Base-by-base conservation (phyloP, 345 rosid genomes). In the Clausena lansium region DNA sequence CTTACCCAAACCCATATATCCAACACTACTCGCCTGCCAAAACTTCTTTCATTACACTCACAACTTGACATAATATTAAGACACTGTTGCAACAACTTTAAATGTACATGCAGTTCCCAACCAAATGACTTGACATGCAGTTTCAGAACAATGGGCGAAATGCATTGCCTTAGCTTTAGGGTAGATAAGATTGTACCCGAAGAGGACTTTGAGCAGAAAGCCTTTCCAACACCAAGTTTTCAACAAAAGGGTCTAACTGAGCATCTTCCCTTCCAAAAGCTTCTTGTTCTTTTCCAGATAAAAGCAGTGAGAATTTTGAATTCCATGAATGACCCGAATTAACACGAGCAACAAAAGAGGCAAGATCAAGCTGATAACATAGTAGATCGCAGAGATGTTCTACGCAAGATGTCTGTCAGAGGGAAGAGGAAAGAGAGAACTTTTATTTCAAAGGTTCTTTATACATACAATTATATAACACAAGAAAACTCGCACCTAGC, bases 121-220 rank as follows among this genome's bases (percentile, higher is more conserved):
- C 47, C 13, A 75, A 82, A n/a, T 57, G 27, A 75, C 30, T 50
- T 35, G 54, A 63, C 27, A 38, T 38, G 59, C 67, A 70, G 38
- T 30, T 75, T 38, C 67, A 32, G 61, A 30, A 57, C 41, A 52
- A 19, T 58, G 4, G 10, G 7, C 36, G 19, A 24, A 54, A 38
- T 54, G 38, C 66, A 17, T 13, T 32, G 50, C 63, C 45, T 41
- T 32, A 74, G 38, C 58, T 61, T 74, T 41, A 61, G 39, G 14
- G 30, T 67, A 55, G 67, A 64, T 19, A 75, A 41, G 71, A 52
- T 67, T 87, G 82, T 91, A 95, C 98, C 86, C 94, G 92, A 71
- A 95, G 90, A 27, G 99, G 96, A 91, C 97, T 91, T 81, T 95
- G 99, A 70, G 84, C 90, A 82, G 99, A 91, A 79, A 95, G 97